Evolutionary conservation across 176 grass and related monocot genomes (phyloP), one percentile per base, ranked within the genome.

Genomic region (Secale cereale): DNA sequence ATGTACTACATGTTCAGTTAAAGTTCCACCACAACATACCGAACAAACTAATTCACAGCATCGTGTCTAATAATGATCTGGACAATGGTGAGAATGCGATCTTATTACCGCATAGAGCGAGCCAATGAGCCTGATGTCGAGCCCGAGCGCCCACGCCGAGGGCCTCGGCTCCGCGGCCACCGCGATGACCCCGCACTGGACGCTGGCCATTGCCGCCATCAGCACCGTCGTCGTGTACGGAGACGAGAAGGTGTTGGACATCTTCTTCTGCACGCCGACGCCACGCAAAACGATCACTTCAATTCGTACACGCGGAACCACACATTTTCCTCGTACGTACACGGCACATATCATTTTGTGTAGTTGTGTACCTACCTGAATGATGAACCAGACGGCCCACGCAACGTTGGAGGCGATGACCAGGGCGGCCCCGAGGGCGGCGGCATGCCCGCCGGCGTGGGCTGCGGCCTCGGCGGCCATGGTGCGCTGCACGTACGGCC

Each of bases 181-280:
- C 1, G 73, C 86, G 17, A 76, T 84, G 20, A 62, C 36, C 31
- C 70, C 45, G 25, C 71, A 67, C 31, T 90, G 88, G 20, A 83
- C 41, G 48, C 82, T 87, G 41, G 81, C 82, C 85, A 93, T 93
- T 15, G 80, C 22, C 19, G 85, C 90, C 82, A 94, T 69, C 60
- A 94, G 11, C 26, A 74, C 82, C 3, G 91, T 86, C 82, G 65
- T 83, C 26, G 88, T 75, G 84, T 83, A 89, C 62, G 67, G 89
- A 25, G 59, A 86, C 3, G 86, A 76, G 50, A 86, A 94, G 19
- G 16, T 26, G 54, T 71, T 83, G 30, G 36, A 81, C 70, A 91
- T 6, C 72, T 87, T 91, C n/a, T 87, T 81, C 86, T 52, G 48
- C 46, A 50, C 15, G 46, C 46, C 46, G 46, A 50, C 46, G 16